Evolutionary conservation across 2,329 filamentous ascomycete genomes (phyloP).

Genomic region (Sphaerulina vaccinii): DNA sequence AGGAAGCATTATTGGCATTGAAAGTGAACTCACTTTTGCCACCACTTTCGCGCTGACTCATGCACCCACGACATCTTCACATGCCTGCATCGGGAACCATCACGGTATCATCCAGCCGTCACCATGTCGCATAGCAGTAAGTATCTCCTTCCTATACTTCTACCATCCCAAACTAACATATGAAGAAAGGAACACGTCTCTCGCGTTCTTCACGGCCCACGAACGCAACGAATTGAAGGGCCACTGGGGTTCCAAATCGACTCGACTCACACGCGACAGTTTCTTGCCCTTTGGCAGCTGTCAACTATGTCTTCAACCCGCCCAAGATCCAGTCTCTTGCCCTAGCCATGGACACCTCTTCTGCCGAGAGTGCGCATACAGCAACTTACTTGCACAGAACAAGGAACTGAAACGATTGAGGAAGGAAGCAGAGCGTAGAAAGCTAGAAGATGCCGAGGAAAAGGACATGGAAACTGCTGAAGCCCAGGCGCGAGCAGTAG

Average conservation of each 20-base stretch:
- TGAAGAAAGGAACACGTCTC: constrained; percentile 76
- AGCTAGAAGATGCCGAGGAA: constrained; percentile 62
- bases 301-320: constrained; percentile 78
- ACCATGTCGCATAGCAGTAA: constrained; percentile 13
- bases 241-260: constrained; percentile 77
- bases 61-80: too few species aligned
- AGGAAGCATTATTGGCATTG: too few species aligned
- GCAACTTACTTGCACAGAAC: constrained; percentile 85
- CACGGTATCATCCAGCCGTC: too few species aligned
- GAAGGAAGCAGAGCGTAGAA: constrained; percentile 58
- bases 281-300: constrained; percentile 91
- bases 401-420: constrained; percentile 85
- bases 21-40: too few species aligned
- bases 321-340: constrained; percentile 81
- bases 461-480: constrained; percentile 65
- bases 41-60: too few species aligned
- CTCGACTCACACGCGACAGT: constrained; percentile 84
- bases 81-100: too few species aligned
- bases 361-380: constrained; percentile 89
- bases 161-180: constrained; percentile 1
- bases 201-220: constrained; percentile 89
- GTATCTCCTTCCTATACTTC: neutral
- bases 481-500: constrained; percentile 66
- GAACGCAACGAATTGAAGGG: constrained; percentile 80
- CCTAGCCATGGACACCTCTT: constrained; percentile 78